Base-by-base conservation (phyloP, 768 basidiomycete genomes). In the Plicaturopsis crispa region DNA sequence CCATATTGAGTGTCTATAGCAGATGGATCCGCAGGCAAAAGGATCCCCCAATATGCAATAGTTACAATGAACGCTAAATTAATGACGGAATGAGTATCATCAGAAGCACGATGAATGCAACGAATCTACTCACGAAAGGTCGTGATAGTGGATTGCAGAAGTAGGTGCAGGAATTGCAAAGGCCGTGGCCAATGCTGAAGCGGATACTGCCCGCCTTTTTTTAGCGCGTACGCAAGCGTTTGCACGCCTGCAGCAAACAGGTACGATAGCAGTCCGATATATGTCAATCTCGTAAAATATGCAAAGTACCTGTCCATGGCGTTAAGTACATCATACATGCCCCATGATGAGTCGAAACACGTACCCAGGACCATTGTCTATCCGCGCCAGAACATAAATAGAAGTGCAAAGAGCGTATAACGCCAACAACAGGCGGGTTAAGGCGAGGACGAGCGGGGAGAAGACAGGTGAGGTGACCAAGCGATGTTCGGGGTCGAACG, bases 251-350 rank as follows among this genome's bases (percentile, higher is more conserved):
- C 53, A 0, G 77, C 78, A 53, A 67, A 77, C 53, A 75, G 75
- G 55, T 83, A 85, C 16, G 78, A 65, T 14, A 69, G 65, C 1
- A 82, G 47, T 0, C 83, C 83, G 24, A 74, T 72, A 41, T 74
- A 80, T 1, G 75, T 69, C 1, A 84, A 65, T 41, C 73, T 47
- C 1, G 81, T 84, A 53, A 84, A 83, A 57, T 76, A 84, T 6
- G 73, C 70, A 46, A 79, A 68, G 59, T 61, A 80, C 14, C 80
- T 82, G 50, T 28, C 10, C 14, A 28, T 8, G 14, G 14, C 8
- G 14, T 8, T 8, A 28, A 28, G 26, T 8, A 28, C 26, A 52
- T 62, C 39, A 45, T 68, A 60, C 48, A 57, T 35, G 59, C 26
- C 37, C 59, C 70, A 35, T 41, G 42, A 23, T 59, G 54, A 0